Conservation (phyloP, 2,329 filamentous ascomycete genomes). For the Pseudogymnoascus sp. region DNA sequence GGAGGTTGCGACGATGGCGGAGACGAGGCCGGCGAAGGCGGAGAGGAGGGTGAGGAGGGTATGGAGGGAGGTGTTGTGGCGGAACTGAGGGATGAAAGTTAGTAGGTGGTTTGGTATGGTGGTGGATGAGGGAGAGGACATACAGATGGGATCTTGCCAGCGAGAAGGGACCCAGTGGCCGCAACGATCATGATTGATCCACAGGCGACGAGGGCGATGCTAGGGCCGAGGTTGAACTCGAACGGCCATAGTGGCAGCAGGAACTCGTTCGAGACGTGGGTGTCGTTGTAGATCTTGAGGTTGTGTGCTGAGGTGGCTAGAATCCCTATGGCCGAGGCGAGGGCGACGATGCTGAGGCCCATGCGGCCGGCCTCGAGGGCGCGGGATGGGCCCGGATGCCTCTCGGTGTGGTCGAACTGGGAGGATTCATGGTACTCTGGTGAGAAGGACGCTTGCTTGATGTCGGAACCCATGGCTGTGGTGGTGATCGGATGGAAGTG, state of each 20-base stretch:
- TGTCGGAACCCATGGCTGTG: slow-evolving; percentile 1
- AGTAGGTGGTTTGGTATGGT: slow-evolving; percentile 6
- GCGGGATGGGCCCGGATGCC: slow-evolving; percentile 28
- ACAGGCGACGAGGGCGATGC: slow-evolving; percentile 45
- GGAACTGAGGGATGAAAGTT: slow-evolving; percentile 29
- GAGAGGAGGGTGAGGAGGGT: slow-evolving; percentile 27
- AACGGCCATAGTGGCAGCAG: slow-evolving; percentile 50
- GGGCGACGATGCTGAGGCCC: slow-evolving; percentile 41
- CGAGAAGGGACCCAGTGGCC: slow-evolving; percentile 41
- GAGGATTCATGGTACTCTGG: slow-evolving; percentile 9
- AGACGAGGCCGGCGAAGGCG: slow-evolving; percentile 37
- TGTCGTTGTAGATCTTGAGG: slow-evolving; percentile 47
- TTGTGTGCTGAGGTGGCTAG: slow-evolving; percentile 48
- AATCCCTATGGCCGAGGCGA: slow-evolving; percentile 44
- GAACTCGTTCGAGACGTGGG: slow-evolving; percentile 40
- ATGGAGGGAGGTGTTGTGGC: slow-evolving; percentile 25
- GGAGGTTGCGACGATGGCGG: slow-evolving; percentile 44
- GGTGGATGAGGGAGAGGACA: slow-evolving; percentile 25
- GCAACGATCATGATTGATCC: slow-evolving; percentile 42
- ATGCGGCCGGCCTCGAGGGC: slow-evolving; percentile 39
- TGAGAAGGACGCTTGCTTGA: not conserved
- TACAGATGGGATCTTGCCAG: slow-evolving; percentile 43
- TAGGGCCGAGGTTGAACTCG: slow-evolving; percentile 49
- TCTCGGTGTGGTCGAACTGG: slow-evolving; percentile 4
- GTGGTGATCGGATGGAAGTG: not conserved